phyloP scores from a whole-genome alignment of 2,329 filamentous ascomycete species.

The Torrubiella hemipterigena region DNA sequence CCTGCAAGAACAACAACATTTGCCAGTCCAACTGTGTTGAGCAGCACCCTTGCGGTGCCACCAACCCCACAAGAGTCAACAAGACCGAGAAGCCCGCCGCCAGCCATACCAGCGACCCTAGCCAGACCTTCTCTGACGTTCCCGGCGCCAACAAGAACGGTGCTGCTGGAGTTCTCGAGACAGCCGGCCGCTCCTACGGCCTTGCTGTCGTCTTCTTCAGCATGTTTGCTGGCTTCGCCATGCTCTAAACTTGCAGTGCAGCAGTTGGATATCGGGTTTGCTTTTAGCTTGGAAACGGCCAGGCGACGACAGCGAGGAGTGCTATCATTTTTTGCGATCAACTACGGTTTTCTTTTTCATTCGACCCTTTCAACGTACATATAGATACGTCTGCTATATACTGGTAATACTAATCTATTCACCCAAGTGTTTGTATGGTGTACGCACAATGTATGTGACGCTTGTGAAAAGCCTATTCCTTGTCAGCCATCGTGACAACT shows the following conservation, averaged over 20 bases:
- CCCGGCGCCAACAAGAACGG: constrained; percentile 26
- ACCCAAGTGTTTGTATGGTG: no score
- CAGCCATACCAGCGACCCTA: no score
- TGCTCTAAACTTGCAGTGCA: constrained; percentile 17
- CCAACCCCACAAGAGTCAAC: constrained; percentile 49
- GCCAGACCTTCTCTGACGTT: constrained; percentile 15
- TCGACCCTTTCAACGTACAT: no score
- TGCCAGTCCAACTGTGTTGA: constrained; percentile 51
- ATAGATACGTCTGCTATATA: no score
- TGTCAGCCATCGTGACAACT: no score
- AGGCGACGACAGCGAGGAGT: no score
- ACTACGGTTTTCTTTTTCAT: no score
- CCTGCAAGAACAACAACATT: constrained; percentile 41
- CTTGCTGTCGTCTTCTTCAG: constrained; percentile 23
- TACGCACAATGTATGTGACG: no score
- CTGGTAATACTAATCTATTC: no score
- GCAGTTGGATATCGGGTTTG: neutral
- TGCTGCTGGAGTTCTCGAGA: constrained; percentile 8
- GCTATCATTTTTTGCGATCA: no score
- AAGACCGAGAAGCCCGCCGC: constrained; percentile 32
- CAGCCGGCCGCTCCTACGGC: constrained; percentile 18
- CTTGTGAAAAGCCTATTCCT: no score
- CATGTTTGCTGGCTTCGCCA: constrained; percentile 27
- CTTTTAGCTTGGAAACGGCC: no score
- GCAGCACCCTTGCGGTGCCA: constrained; percentile 63